A percentile compares a stretch with the other conserved stretches of the same genome.
Conservation (phyloP, 75 land plant species). For the Ceratopteris richardii region DNA sequence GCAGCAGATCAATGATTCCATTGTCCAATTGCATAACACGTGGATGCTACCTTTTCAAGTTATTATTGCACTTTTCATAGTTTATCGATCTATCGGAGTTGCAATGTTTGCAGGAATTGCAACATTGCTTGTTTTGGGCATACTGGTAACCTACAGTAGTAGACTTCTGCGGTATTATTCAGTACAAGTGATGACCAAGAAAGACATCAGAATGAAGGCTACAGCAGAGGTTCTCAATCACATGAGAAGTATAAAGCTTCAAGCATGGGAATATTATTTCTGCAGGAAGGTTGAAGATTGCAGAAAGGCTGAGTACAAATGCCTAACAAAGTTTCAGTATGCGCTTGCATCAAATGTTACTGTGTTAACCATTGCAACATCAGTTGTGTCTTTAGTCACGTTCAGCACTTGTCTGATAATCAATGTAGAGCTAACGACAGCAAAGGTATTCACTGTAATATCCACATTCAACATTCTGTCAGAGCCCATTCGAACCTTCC, state of each 20-base stretch:
- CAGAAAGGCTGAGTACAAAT: conserved; percentile 18
- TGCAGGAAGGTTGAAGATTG: conserved; percentile 15
- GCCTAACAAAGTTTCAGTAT: conserved; percentile 22
- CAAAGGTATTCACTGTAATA: conserved; percentile 37
- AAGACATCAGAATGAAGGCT: conserved; percentile 28
- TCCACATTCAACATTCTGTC: conserved; percentile 37
- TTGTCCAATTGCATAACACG: conserved; percentile 32
- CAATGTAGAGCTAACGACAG: conserved; percentile 27
- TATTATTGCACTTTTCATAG: conserved; percentile 24
- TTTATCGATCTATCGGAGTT: conserved; percentile 24
- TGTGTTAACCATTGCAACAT: conserved; percentile 27
- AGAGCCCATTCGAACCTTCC: conserved; percentile 32
- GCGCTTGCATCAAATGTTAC: conserved; percentile 15
- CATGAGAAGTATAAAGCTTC: conserved; percentile 42
- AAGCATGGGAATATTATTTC: conserved; percentile 36
- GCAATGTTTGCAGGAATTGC: conserved; percentile 32
- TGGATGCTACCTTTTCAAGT: conserved; percentile 40
- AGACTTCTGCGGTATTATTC: conserved; percentile 14
- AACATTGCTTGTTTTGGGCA: conserved; percentile 26
- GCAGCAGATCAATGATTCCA: conserved; percentile 22
- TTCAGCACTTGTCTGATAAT: conserved; percentile 30
- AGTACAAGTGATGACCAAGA: conserved; percentile 13
- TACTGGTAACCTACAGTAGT: not conserved
- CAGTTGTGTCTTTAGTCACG: conserved; percentile 26
- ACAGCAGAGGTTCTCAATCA: conserved; percentile 32